Evolutionary conservation across 306 rosid genomes (phyloP).

Genomic region (Fagus sylvatica): DNA sequence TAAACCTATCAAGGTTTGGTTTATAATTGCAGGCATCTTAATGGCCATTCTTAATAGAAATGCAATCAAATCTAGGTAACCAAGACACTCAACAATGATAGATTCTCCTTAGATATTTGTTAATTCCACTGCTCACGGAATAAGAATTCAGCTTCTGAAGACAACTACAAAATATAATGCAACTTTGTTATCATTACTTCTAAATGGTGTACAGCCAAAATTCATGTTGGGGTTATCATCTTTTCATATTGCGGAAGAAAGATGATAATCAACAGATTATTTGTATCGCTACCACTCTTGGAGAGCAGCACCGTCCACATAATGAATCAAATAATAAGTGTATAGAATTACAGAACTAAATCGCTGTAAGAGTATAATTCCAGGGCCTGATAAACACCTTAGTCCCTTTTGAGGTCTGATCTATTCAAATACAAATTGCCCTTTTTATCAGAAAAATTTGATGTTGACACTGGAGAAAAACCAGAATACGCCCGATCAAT

Average conservation of each 20-base stretch:
- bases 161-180: not conserved
- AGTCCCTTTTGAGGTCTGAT: conserved; percentile 35
- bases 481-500: conserved; percentile 55
- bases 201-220: not conserved
- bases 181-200: not conserved
- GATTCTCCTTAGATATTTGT: not conserved
- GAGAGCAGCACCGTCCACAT: not conserved
- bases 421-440: conserved; percentile 51
- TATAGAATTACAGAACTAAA: not conserved
- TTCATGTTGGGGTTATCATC: not conserved
- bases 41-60: not conserved
- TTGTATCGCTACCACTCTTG: not conserved
- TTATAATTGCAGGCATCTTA: not conserved
- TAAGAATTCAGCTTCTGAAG: not conserved
- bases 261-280: not conserved
- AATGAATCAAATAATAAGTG: conserved; percentile 10
- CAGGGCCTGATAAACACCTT: conserved; percentile 20
- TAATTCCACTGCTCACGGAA: not conserved
- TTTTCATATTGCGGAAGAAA: not conserved
- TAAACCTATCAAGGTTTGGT: not conserved
- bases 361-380: not conserved
- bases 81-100: too few species aligned
- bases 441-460: conserved; percentile 26
- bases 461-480: conserved; percentile 46
- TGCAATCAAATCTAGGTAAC: not conserved